Conservation (phyloP, 2,329 filamentous ascomycete species). For the Pseudogymnoascus sp. region DNA sequence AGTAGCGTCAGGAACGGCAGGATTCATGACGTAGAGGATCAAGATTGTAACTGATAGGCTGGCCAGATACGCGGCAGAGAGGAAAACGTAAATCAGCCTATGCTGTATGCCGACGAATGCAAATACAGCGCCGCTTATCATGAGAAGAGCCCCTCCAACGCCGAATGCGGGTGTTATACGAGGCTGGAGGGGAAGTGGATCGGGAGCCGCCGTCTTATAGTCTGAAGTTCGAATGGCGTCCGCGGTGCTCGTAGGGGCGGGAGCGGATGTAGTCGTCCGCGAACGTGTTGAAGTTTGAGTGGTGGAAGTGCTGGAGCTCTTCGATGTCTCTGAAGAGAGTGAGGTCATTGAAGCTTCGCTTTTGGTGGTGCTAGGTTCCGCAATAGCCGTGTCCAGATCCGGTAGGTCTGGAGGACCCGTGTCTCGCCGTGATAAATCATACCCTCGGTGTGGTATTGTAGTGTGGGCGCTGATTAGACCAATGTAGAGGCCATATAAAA, state of each 20-base stretch:
- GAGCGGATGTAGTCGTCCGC: constrained; percentile 3
- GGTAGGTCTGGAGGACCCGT: constrained; percentile 1
- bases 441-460: not conserved
- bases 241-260: not conserved
- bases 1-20: constrained; percentile 64
- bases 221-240: constrained; percentile 1
- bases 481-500: constrained; percentile 6
- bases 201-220: constrained; percentile 7
- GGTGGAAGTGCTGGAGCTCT: not conserved
- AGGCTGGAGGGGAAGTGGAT: constrained; percentile 62
- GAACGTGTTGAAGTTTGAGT: constrained; percentile 4
- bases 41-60: constrained; percentile 71
- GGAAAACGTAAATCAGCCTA: constrained; percentile 68
- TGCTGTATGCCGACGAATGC: constrained; percentile 77
- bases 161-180: constrained; percentile 73
- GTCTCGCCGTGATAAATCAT: constrained; percentile 4
- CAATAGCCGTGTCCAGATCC: not conserved
- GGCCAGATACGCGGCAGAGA: constrained; percentile 68
- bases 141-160: constrained; percentile 68
- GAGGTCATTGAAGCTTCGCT: constrained; percentile 7
- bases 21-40: constrained; percentile 81
- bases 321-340: not conserved
- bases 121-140: constrained; percentile 64
- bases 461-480: constrained; percentile 2
- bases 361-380: constrained; percentile 8